Conservation (phyloP, 306 rosid genomes). For the Elaeagnus macrophylla region DNA sequence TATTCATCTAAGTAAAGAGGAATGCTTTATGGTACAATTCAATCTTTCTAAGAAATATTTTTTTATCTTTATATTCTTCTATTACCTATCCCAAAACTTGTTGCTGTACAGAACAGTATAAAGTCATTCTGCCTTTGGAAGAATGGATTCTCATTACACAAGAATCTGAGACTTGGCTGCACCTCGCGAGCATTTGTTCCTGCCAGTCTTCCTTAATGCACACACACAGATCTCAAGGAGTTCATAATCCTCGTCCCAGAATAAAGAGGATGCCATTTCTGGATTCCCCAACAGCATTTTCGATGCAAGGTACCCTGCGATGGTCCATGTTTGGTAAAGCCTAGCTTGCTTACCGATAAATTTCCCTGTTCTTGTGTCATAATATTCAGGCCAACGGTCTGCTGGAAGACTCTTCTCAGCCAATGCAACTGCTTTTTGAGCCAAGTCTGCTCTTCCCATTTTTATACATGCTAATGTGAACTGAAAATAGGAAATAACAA, state of each 20-base stretch:
- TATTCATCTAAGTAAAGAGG: slow-evolving; percentile 1
- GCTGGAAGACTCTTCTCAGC: slow-evolving; percentile 67
- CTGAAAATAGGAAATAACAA: slow-evolving; percentile 30
- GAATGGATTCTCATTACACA: slow-evolving; percentile 30
- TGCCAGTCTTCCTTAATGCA: slow-evolving; percentile 68
- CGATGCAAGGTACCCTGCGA: slow-evolving; percentile 86
- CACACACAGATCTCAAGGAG: slow-evolving; percentile 86
- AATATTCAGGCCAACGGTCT: slow-evolving; percentile 93
- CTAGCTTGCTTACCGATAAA: slow-evolving; percentile 87
- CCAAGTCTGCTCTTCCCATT: slow-evolving; percentile 70
- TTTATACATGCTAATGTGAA: slow-evolving; percentile 93
- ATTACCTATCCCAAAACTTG: slow-evolving; percentile 19
- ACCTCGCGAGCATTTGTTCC: slow-evolving; percentile 68
- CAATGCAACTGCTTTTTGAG: slow-evolving; percentile 58
- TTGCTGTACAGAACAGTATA: slow-evolving; percentile 21
- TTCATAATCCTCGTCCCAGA: slow-evolving; percentile 85
- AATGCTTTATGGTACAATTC: slow-evolving; percentile 1
- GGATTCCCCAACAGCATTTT: slow-evolving; percentile 87
- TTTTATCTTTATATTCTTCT: slow-evolving; percentile 3
- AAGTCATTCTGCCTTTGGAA: slow-evolving; percentile 13
- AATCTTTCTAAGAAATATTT: not conserved
- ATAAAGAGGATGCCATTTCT: slow-evolving; percentile 54
- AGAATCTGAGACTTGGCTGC: slow-evolving; percentile 84
- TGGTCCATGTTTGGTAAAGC: slow-evolving; percentile 82
- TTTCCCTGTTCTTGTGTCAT: slow-evolving; percentile 73